Percentiles rank a stretch among this genome's conserved stretches.
Conservation (phyloP, 1,284 basidiomycete species). For the Mrakiaceae sp. region DNA sequence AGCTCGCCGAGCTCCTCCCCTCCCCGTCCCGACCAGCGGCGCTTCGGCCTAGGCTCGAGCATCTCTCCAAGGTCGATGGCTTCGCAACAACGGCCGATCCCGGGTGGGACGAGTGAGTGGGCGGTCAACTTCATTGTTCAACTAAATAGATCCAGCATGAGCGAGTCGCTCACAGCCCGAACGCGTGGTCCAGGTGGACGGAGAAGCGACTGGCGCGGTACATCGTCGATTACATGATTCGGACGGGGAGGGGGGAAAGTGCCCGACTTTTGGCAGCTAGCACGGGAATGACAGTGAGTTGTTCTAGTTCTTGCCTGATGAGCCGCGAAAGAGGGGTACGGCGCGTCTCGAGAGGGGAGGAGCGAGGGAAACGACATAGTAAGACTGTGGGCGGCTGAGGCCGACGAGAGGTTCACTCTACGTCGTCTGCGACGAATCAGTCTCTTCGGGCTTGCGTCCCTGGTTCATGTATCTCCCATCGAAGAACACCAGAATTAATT, state of each 20-base stretch:
- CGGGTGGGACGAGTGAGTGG: conserved; percentile 14
- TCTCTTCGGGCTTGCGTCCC: no score
- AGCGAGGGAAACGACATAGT: no score
- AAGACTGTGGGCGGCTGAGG: no score
- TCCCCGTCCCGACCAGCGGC: conserved; percentile 11
- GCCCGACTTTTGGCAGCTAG: conserved; percentile 27
- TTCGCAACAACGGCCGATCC: conserved; percentile 20
- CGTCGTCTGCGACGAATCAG: no score
- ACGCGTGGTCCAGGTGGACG: conserved; percentile 45
- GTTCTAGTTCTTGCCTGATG: no score
- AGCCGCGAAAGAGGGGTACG: no score
- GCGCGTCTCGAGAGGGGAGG: no score
- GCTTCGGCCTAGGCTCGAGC: conserved; percentile 16
- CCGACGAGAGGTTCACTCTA: no score
- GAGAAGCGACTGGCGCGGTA: conserved; percentile 73
- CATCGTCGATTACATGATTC: conserved; percentile 82
- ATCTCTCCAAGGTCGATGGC: conserved; percentile 21
- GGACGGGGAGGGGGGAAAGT: conserved; percentile 35
- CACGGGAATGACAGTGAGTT: conserved; percentile 29
- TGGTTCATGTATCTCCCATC: neutral
- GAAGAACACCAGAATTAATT: neutral
- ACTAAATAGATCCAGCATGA: neutral
- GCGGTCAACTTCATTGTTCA: neutral
- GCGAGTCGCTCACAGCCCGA: neutral
- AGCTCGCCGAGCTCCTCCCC: conserved; percentile 32